phyloP scores from a whole-genome alignment of 2,329 filamentous ascomycete genomes.

The Karstenula rhodostoma region DNA sequence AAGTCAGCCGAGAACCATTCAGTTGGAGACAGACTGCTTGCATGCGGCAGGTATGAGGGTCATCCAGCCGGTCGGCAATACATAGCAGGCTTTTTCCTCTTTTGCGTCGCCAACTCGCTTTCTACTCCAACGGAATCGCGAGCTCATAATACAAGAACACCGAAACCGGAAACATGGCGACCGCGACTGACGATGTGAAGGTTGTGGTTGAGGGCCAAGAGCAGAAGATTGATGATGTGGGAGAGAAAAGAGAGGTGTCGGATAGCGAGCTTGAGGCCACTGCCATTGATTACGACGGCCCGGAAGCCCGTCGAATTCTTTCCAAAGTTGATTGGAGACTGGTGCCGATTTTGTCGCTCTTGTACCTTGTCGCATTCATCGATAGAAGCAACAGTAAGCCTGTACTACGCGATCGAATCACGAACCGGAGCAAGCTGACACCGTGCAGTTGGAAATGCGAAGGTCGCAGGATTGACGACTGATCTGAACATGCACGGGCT shows the following conservation, averaged over 20 bases:
- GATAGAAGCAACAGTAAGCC: constrained; percentile 42
- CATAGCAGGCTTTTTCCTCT: not conserved
- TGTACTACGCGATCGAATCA: not conserved
- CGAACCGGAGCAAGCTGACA: not conserved
- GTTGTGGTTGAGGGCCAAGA: constrained; percentile 18
- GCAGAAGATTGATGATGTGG: constrained; percentile 34
- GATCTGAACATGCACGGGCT: constrained; percentile 49
- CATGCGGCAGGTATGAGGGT: constrained; percentile 1
- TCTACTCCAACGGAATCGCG: not conserved
- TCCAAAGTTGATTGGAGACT: constrained; percentile 45
- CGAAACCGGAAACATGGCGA: constrained; percentile 7
- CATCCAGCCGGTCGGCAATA: not conserved
- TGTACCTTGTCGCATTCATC: constrained; percentile 48
- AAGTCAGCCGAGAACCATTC: constrained; percentile 8
- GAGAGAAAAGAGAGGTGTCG: constrained; percentile 34
- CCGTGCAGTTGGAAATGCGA: constrained; percentile 50
- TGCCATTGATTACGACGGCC: constrained; percentile 32
- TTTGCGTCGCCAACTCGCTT: not conserved
- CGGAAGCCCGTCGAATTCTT: constrained; percentile 41
- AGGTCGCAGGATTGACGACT: constrained; percentile 50
- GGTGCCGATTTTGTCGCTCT: constrained; percentile 39
- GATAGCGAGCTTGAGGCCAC: constrained; percentile 39
- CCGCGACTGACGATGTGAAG: constrained; percentile 26
- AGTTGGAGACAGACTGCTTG: constrained; percentile 1
- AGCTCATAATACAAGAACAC: no score